Percentiles rank a stretch among this genome's conserved stretches.
These are phyloP conservation scores for Clitopilus passeckerianus DNA, from an alignment of 768 basidiomycete species.

Conservation along the genomic window DNA sequence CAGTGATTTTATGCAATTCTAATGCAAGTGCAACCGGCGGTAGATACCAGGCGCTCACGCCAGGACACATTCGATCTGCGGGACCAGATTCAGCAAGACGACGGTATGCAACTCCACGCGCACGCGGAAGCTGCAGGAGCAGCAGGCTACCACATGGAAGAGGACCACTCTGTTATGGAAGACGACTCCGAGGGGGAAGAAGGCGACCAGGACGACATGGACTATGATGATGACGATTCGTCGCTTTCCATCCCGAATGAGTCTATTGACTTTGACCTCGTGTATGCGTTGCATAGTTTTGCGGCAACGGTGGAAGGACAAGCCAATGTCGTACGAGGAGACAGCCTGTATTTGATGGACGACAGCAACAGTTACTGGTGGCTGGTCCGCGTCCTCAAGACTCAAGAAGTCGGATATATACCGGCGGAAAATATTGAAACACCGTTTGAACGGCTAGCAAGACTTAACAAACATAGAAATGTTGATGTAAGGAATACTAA, in stretches of 20 bases:
- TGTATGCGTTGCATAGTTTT: conserved; percentile 93
- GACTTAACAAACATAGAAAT: conserved; percentile 96
- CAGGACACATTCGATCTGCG: conserved; percentile 73
- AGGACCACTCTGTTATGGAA: conserved; percentile 81
- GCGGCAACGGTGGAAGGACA: conserved; percentile 98
- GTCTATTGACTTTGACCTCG: conserved; percentile 89
- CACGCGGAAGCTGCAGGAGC: conserved; percentile 37
- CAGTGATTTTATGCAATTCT: background rate
- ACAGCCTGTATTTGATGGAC: conserved; percentile 94
- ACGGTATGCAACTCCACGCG: conserved; percentile 32
- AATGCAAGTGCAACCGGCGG: conserved; percentile 3
- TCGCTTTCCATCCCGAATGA: conserved; percentile 86
- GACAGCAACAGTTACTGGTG: conserved; percentile 99
- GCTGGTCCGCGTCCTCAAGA: conserved; percentile 97
- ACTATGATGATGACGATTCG: conserved; percentile 76
- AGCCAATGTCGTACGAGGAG: conserved; percentile 97
- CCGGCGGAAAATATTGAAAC: conserved; percentile 99
- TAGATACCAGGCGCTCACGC: conserved; percentile 27
- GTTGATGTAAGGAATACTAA: conserved; percentile 68
- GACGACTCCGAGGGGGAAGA: conserved; percentile 79
- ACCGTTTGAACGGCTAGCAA: conserved; percentile 90
- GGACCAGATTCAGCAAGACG: conserved; percentile 52
- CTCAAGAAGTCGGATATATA: conserved; percentile 98
- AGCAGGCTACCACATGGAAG: conserved; percentile 34
- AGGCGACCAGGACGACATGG: conserved; percentile 55